Base-by-base conservation (phyloP, 495 filamentous ascomycete species). In the Aspergillus taichungensis region DNA sequence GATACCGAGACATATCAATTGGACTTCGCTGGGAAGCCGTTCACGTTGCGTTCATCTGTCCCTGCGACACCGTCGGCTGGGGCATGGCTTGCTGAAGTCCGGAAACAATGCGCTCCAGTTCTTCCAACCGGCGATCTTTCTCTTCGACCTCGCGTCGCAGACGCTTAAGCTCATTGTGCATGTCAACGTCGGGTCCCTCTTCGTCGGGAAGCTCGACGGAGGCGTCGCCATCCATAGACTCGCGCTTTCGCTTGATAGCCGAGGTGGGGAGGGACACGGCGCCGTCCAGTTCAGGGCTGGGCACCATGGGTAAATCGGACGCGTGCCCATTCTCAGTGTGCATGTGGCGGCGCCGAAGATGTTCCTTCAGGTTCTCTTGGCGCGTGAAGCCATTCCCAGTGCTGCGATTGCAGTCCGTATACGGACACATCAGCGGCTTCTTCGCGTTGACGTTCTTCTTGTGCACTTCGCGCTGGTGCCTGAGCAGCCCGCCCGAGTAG, bases 401-500 rank as follows among this genome's bases (percentile, higher is more conserved):
- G 64, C 85, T 85, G 13, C 90, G 83, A 64, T 95, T 95, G 73
- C 90, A 96, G 63, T 87, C 85, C 36, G 64, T 49, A 55, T 89
- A 81, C 0, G 89, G 88, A 53, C 90, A 96, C 68, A 83, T 81
- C 36, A 92, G 74, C 6, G 81, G 75, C 50, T 90, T 84, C 66
- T 87, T 84, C 13, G 87, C 84, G 5, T 87, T 88, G 37, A 85
- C 83, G 56, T 90, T 81, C 64, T 87, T 85, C 56, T 80, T 81
- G 64, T 96, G 90, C 1, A 95, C 88, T 64, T 96, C 90, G 39
- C 90, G 80, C 60, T 94, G 83, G 68, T 96, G 90, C 3, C 90
- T 78, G 7, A 89, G 63, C 2, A 96, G 77, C 8, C 90, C 90
- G 13, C 90, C 90, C 0, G 83, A 87, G 61, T 95, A 96, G 10